These are phyloP conservation scores for Amanita pallidorosea DNA, from an alignment of 768 basidiomycete genomes.

Conservation along the genomic window DNA sequence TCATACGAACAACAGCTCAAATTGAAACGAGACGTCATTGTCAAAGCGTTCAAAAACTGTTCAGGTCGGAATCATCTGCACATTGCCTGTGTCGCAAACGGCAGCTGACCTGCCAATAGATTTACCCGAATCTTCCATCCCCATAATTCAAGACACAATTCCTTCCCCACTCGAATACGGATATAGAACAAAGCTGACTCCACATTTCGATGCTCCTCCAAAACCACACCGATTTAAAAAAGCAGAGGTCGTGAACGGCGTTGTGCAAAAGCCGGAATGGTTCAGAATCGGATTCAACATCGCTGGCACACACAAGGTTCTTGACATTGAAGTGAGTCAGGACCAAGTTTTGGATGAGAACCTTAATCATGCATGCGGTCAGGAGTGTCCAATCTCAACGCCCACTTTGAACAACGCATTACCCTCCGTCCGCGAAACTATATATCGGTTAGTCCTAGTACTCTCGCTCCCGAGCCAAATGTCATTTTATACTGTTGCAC, in stretches of 20 bases:
- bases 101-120: conserved; percentile 22
- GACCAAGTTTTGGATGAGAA: not conserved
- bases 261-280: conserved; percentile 44
- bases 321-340: conserved; percentile 80
- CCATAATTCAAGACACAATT: conserved; percentile 61
- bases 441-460: conserved; percentile 51
- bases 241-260: conserved; percentile 7
- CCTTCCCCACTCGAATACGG: conserved; percentile 84
- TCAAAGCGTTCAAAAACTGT: conserved; percentile 75
- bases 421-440: conserved; percentile 45
- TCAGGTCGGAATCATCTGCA: conserved; percentile 29
- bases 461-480: not conserved
- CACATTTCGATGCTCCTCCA: conserved; percentile 82
- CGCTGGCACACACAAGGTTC: conserved; percentile 56
- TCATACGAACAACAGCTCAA: conserved; percentile 80
- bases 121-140: conserved; percentile 45
- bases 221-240: conserved; percentile 22
- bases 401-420: conserved; percentile 65
- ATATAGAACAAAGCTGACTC: conserved; percentile 96
- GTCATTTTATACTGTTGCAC: conserved; percentile 4
- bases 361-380: not conserved
- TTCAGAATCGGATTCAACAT: conserved; percentile 85
- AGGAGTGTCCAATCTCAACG: conserved; percentile 93
- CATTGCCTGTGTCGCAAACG: not conserved
- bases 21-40: conserved; percentile 77